Base-by-base conservation (phyloP, 129 eudicot species). In the Apium graveolens region DNA sequence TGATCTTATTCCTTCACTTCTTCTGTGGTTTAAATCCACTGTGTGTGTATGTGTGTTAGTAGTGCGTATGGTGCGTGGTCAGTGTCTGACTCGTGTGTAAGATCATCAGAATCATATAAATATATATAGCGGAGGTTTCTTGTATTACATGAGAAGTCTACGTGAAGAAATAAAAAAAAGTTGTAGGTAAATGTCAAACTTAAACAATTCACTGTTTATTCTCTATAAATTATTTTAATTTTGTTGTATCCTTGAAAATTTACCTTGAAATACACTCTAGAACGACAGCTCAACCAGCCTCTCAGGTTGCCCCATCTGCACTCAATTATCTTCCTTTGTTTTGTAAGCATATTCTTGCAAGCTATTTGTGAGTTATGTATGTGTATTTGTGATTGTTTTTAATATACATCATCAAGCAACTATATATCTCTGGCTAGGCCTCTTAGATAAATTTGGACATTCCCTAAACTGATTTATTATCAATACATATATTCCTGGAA, bases 261-360 rank as follows among this genome's bases (percentile, higher is more conserved):
- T 77, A 79, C 63, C 91, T 87, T 87, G 51, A 70, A 81, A 68
- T 76, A 42, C 82, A 87, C 91, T 87, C 85, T 42, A 87, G 73
- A 81, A 83, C 79, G 91, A 87, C 91, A 81, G 76, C 75, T 81
- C 84, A 85, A 81, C 91, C 44, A 81, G 55, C 73, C 76, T 60
- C 46, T 68, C 63, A 82, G 83, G 81, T 87, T 87, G 88, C 88
- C 91, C 91, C 88, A 85, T 88, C 88, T 84, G 75, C 84, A 85
- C 91, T 85, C 89, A 83, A 43, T 63, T 81, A 75, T n/a, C 77
- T 77, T 76, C 71, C 68, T 57, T 71, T 76, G 49, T 77, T 21
- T 32, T 70, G 2, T 62, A 32, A 39, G 74, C 75, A 70, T 70
- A 70, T 70, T 70, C 43, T 70, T 70, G 45, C 44, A 34, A 32